Percentiles rank a stretch among this genome's conserved stretches.
These are phyloP conservation scores for Syncephalis plumigaleata DNA, from an alignment of 371 early-diverging fungal genomes.

Conservation along the genomic window DNA sequence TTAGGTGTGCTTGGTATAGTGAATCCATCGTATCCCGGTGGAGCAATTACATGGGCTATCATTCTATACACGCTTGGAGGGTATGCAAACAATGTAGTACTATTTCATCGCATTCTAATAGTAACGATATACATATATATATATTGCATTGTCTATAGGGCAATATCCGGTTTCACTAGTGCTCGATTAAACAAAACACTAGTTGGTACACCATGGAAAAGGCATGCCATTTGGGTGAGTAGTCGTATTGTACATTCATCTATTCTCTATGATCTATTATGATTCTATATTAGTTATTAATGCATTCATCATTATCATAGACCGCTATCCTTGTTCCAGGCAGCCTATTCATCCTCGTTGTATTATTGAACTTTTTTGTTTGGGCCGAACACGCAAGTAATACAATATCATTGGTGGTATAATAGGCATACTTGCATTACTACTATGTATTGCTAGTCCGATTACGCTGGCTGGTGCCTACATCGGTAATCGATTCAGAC, in stretches of 20 bases:
- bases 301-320: constrained; percentile 8
- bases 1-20: constrained; percentile 62
- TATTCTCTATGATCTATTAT: background rate
- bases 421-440: constrained; percentile 49
- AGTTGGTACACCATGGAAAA: constrained; percentile 52
- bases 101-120: background rate
- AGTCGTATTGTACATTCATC: background rate
- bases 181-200: constrained; percentile 61
- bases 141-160: constrained; percentile 32
- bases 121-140: background rate
- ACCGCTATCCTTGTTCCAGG: constrained; percentile 30
- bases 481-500: constrained; percentile 46
- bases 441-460: constrained; percentile 58
- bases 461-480: constrained; percentile 53
- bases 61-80: constrained; percentile 53
- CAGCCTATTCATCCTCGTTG: constrained; percentile 18
- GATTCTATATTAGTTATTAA: background rate
- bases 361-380: constrained; percentile 54
- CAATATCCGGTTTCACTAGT: constrained; percentile 27
- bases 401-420: constrained; percentile 70
- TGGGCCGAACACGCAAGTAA: constrained; percentile 55
- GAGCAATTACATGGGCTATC: constrained; percentile 41
- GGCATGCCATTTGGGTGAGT: constrained; percentile 35
- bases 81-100: constrained; percentile 16
- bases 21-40: constrained; percentile 66